Conservation (phyloP, 371 early-diverging fungal genomes). For the Funneliformis caledonium region DNA sequence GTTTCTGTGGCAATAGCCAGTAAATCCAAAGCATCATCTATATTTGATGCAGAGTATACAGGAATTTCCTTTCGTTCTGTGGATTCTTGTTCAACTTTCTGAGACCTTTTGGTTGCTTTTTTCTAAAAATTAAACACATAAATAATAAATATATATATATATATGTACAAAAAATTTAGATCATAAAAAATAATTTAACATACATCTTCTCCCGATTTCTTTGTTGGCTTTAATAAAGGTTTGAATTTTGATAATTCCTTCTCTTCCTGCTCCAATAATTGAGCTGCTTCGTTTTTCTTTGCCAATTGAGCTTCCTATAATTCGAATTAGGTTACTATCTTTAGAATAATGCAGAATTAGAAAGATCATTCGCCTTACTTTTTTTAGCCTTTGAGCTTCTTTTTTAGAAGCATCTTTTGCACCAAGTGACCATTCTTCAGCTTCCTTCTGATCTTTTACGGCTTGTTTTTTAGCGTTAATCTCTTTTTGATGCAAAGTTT, state of each 20-base stretch:
- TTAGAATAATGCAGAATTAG: background rate
- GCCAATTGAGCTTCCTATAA: slow-evolving; percentile 38
- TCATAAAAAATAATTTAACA: background rate
- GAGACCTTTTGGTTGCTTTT: slow-evolving; percentile 59
- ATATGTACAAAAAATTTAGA: background rate
- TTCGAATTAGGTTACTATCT: background rate
- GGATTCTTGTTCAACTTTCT: slow-evolving; percentile 54
- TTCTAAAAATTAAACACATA: slow-evolving; percentile 46
- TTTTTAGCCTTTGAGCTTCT: slow-evolving; percentile 72
- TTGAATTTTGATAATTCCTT: slow-evolving; percentile 40
- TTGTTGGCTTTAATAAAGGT: slow-evolving; percentile 9
- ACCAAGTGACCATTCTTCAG: slow-evolving; percentile 72
- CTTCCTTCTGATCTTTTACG: slow-evolving; percentile 62
- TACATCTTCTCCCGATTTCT: slow-evolving; percentile 34
- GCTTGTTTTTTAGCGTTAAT: slow-evolving; percentile 60
- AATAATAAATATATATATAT: background rate
- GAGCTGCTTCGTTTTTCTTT: slow-evolving; percentile 41
- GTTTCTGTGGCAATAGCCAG: slow-evolving; percentile 49
- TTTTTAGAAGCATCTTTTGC: slow-evolving; percentile 72
- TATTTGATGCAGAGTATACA: slow-evolving; percentile 71
- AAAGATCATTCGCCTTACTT: slow-evolving; percentile 46
- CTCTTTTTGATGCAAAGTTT: slow-evolving; percentile 68
- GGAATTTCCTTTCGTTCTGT: slow-evolving; percentile 59
- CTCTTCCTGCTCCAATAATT: slow-evolving; percentile 40
- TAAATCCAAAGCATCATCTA: slow-evolving; percentile 82